These are phyloP conservation scores for Puccinia horiana DNA, from an alignment of 1,284 basidiomycete genomes.

Conservation along the genomic window DNA sequence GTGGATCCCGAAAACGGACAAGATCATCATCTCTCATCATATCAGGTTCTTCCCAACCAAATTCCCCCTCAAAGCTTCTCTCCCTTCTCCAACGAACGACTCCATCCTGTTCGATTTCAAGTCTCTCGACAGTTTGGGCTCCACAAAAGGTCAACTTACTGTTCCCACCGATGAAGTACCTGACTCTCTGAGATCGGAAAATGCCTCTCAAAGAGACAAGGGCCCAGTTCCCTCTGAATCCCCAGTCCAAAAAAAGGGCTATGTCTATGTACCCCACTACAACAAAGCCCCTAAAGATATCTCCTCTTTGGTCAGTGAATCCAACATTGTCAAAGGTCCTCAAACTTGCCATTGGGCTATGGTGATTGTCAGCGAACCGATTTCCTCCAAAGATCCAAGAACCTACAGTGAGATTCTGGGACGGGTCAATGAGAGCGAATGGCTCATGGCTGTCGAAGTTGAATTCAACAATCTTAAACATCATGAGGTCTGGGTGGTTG, in stretches of 20 bases:
- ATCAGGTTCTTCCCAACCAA: not conserved
- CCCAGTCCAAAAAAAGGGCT: constrained; percentile 5
- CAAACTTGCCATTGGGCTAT: not conserved
- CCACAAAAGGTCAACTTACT: no score
- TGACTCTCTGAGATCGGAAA: no score
- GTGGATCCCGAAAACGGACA: not conserved
- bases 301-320: not conserved
- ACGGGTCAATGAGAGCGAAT: not conserved
- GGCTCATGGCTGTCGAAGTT: not conserved
- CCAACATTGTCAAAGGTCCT: not conserved
- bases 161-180: no score
- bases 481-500: not conserved
- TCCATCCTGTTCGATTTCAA: no score
- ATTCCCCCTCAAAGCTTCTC: not conserved
- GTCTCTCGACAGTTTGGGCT: not conserved
- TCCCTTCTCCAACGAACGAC: no score
- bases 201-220: not conserved
- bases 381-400: not conserved
- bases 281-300: constrained; percentile 5
- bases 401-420: not conserved
- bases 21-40: not conserved
- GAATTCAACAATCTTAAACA: constrained; percentile 8
- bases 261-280: not conserved
- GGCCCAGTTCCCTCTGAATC: not conserved
- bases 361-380: not conserved